Evolutionary conservation across 2,329 filamentous ascomycete species (phyloP).

Genomic region (Reticulascus tulasneorum): DNA sequence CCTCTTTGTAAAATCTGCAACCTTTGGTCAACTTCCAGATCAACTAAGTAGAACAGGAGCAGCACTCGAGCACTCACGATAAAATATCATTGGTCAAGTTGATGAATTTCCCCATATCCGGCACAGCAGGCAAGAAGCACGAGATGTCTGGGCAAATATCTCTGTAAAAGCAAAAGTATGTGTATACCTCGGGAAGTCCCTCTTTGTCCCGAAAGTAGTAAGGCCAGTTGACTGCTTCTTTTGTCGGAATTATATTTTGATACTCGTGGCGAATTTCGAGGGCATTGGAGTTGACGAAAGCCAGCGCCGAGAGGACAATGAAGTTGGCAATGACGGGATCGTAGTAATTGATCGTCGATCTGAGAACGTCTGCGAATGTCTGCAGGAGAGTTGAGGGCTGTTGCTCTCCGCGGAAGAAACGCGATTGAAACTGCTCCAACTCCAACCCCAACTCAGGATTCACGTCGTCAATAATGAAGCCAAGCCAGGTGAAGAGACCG

Average conservation of each 20-base stretch:
- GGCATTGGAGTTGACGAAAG: constrained; percentile 22
- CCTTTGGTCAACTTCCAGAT: neutral
- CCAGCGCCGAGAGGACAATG: constrained; percentile 22
- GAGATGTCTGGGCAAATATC: constrained; percentile 20
- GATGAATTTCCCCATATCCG: constrained; percentile 22
- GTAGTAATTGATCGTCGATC: constrained; percentile 17
- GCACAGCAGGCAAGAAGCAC: constrained; percentile 20
- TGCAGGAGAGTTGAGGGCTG: constrained; percentile 18
- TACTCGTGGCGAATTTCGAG: constrained; percentile 18
- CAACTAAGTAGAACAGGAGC: too few relatives aligned
- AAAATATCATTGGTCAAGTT: constrained; percentile 23
- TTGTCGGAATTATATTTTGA: constrained; percentile 14
- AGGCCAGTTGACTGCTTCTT: constrained; percentile 18
- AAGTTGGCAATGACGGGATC: constrained; percentile 21
- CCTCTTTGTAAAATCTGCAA: constrained; percentile 25
- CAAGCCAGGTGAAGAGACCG: constrained; percentile 26
- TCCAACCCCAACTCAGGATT: constrained; percentile 14
- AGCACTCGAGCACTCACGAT: constrained; percentile 20
- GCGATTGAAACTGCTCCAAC: constrained; percentile 19
- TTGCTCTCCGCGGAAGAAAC: constrained; percentile 15
- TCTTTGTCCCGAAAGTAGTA: constrained; percentile 23
- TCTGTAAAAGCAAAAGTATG: constrained; percentile 23
- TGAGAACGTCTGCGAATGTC: constrained; percentile 18
- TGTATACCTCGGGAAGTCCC: constrained; percentile 21
- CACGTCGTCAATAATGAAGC: constrained; percentile 24